A percentile compares a stretch with the other conserved stretches of the same genome.
Conservation (phyloP, 2,329 filamentous ascomycete species). For the Pseudofabraea citricarpa region DNA sequence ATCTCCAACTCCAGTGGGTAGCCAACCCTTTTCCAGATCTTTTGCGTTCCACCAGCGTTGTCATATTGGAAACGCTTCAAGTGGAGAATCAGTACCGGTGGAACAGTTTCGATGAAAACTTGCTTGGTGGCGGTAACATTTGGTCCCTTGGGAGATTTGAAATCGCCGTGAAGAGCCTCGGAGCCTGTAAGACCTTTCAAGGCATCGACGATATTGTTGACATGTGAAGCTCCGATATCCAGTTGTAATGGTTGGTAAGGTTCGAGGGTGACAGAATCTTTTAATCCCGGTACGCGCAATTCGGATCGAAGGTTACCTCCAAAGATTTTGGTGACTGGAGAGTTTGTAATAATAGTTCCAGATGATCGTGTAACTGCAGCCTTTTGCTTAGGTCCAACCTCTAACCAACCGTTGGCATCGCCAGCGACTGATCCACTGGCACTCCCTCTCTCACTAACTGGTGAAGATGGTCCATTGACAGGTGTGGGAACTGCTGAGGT, state of each 20-base stretch:
- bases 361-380: conserved; percentile 81
- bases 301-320: conserved; percentile 88
- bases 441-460: conserved; percentile 34
- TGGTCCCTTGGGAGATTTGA: conserved; percentile 72
- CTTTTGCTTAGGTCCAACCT: conserved; percentile 90
- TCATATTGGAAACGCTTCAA: conserved; percentile 98
- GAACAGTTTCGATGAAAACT: conserved; percentile 86
- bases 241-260: conserved; percentile 93
- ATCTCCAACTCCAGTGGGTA: conserved; percentile 95
- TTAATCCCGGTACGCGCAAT: conserved; percentile 77
- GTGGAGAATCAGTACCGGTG: conserved; percentile 88
- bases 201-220: conserved; percentile 89
- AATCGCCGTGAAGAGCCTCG: conserved; percentile 81
- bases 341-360: conserved; percentile 67
- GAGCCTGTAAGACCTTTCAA: conserved; percentile 78
- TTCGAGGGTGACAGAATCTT: conserved; percentile 87
- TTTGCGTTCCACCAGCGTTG: conserved; percentile 79
- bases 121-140: conserved; percentile 84
- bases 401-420: conserved; percentile 73
- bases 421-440: conserved; percentile 28
- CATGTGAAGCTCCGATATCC: conserved; percentile 82
- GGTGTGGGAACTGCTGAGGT: conserved; percentile 40
- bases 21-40: conserved; percentile 97
- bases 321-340: conserved; percentile 91
- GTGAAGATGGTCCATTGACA: conserved; percentile 34